phyloP scores from a whole-genome alignment of 129 eudicot genomes.

The Centrapalus pauciflorus region DNA sequence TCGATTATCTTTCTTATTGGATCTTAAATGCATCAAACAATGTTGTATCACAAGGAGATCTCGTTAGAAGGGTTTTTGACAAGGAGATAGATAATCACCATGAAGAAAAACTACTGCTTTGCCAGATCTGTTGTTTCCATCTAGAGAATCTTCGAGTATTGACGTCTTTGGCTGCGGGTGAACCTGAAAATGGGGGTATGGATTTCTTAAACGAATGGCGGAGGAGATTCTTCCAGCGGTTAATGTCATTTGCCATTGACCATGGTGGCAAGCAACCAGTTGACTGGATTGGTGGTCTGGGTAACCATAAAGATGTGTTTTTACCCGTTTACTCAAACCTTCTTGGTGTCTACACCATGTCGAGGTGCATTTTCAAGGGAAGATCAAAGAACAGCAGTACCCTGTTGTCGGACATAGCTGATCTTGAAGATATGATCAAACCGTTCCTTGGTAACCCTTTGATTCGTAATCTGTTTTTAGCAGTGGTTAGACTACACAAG shows the following conservation, averaged over 20 bases:
- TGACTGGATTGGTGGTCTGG: conserved; percentile 94
- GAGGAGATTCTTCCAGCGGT: conserved; percentile 43
- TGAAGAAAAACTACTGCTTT: conserved; percentile 77
- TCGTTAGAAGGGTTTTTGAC: conserved; percentile 88
- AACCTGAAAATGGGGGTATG: conserved; percentile 11
- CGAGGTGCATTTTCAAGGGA: conserved; percentile 42
- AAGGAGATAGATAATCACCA: conserved; percentile 96
- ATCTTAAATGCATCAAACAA: conserved; percentile 46
- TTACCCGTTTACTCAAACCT: conserved; percentile 78
- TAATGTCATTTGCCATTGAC: conserved; percentile 40
- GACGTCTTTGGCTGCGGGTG: conserved; percentile 18
- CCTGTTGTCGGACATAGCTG: conserved; percentile 37
- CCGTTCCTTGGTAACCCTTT: conserved; percentile 76
- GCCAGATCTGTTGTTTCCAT: conserved; percentile 84
- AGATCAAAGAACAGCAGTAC: conserved; percentile 18
- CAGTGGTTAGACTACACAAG: conserved; percentile 54
- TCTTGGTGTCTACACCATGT: conserved; percentile 60
- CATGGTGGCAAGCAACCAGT: conserved; percentile 32
- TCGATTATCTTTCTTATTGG: conserved; percentile 65
- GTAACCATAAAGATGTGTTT: conserved; percentile 95
- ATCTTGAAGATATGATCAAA: conserved; percentile 46
- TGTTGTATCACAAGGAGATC: conserved; percentile 63
- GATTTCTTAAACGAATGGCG: conserved; percentile 58
- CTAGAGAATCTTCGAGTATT: conserved; percentile 48
- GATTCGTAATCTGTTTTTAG: conserved; percentile 43